phyloP scores from a whole-genome alignment of 441 rosid species.

The Bruguiera hainesii region DNA sequence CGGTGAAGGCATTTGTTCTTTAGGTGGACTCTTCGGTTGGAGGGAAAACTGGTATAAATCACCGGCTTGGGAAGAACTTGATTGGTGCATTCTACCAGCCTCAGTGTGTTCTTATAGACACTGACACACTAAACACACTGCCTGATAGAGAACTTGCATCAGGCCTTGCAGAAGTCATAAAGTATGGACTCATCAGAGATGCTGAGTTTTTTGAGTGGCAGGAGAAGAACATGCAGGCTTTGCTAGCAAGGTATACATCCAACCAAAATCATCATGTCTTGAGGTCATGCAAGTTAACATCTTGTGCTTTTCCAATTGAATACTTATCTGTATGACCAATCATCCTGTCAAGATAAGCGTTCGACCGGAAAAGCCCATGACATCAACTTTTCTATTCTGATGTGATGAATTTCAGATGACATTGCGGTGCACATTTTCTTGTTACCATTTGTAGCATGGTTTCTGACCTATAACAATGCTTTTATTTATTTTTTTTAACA shows the following conservation, averaged over 20 bases:
- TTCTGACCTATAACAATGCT: background rate
- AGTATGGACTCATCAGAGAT: constrained; percentile 92
- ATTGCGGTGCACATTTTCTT: no score
- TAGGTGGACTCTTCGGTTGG: constrained; percentile 99
- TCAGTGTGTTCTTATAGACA: constrained; percentile 86
- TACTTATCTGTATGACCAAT: background rate
- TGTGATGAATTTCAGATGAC: no score
- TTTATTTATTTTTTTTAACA: background rate
- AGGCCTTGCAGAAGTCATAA: constrained; percentile 88
- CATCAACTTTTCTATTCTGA: background rate
- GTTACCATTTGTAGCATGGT: no score
- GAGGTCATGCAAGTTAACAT: background rate
- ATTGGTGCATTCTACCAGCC: constrained; percentile 99
- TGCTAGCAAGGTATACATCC: constrained; percentile 66
- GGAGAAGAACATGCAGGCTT: constrained; percentile 73
- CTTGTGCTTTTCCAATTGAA: constrained; percentile 3
- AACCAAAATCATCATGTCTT: constrained; percentile 5
- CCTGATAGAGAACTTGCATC: constrained; percentile 95
- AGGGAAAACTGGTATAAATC: constrained; percentile 96
- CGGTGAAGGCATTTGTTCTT: background rate
- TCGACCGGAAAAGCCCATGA: constrained; percentile 5
- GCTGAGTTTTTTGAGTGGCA: constrained; percentile 95
- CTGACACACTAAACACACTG: constrained; percentile 80
- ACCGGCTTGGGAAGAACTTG: constrained; percentile 89
- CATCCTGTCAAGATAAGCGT: background rate